phyloP scores from a whole-genome alignment of 305 asterid genomes.

The Stenogyne calaminthoides region DNA sequence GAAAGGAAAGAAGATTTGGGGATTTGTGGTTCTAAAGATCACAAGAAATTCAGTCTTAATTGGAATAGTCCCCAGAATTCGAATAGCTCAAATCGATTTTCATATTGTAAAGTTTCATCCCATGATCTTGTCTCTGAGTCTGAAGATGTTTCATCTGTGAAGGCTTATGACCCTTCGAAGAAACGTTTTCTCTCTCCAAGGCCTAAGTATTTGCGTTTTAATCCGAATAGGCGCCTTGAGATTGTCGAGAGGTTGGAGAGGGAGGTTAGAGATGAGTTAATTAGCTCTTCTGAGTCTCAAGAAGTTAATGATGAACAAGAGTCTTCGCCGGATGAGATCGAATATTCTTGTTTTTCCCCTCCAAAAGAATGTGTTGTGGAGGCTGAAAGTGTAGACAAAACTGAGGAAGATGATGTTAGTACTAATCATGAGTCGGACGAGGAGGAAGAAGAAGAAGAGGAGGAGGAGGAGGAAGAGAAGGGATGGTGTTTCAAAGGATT shows the following conservation, averaged over 20 bases:
- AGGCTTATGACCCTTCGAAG: constrained; percentile 59
- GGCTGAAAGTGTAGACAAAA: constrained; percentile 26
- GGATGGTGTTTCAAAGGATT: constrained; percentile 52
- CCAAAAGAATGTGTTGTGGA: too few relatives aligned
- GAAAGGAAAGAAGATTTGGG: constrained; percentile 47
- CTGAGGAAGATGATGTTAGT: not conserved
- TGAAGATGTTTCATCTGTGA: constrained; percentile 39
- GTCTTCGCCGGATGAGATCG: constrained; percentile 27
- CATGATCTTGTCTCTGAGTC: constrained; percentile 29
- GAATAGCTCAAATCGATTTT: constrained; percentile 6
- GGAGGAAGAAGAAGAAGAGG: too few relatives aligned
- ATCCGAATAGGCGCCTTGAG: constrained; percentile 57
- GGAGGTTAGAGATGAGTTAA: constrained; percentile 30
- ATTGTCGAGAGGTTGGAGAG: constrained; percentile 35
- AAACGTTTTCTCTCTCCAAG: constrained; percentile 58
- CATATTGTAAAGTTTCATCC: constrained; percentile 27
- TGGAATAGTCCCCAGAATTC: constrained; percentile 14
- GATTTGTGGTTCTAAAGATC: constrained; percentile 23
- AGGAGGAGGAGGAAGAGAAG: constrained; percentile 42
- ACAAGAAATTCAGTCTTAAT: constrained; percentile 25
- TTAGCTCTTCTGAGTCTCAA: constrained; percentile 22
- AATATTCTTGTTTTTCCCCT: constrained; percentile 27
- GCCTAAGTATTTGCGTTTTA: constrained; percentile 71
- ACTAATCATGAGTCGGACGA: constrained; percentile 30
- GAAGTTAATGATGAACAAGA: constrained; percentile 37